Base-by-base conservation (phyloP, 768 basidiomycete genomes). In the Ramaria sp. region DNA sequence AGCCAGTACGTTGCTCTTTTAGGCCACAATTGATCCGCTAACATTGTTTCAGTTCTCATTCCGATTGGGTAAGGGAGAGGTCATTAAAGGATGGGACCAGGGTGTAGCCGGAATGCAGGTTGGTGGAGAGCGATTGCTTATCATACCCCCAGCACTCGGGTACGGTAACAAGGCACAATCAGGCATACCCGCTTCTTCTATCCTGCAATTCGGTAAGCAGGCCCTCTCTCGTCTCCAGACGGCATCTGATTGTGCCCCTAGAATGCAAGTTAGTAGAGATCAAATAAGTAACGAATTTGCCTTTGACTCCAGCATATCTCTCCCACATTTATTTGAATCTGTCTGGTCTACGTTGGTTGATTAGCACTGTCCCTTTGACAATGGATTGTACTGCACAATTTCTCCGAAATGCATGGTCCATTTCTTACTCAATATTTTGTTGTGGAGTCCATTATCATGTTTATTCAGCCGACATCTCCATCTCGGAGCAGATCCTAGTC, bases 41-140 rank as follows among this genome's bases (percentile, higher is more conserved):
- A 42, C 34, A 55, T 61, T 53, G 61, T 34, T 24, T 45, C 28
- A 89, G 79, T 86, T 92, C 68, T 68, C 71, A 41, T 93, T 93
- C 77, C 76, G 69, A 28, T 75, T 98, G 22, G 95, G 94, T 36
- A 72, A 78, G 56, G 90, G 89, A 24, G 85, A 95, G 65, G 95
- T 98, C 50, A 96, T 98, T 69, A 90, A 91, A 73, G 88, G 87
- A 44, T 96, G 94, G 93, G 95, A 97, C 61, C 73, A 88, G 63
- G 95, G 94, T 38, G 75, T 97, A 54, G 82, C 74, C 28, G 95
- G 95, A 32, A 96, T 98, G 93, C 83, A 88, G 61, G 81, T 85
- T 38, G 86, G 82, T 38, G 93, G 94, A 25, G 93, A 97, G 69
- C 81, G 95, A 49, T 70, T 81, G 55, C 72, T 98, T 60, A 81